Evolutionary conservation across 2,329 filamentous ascomycete genomes (phyloP), one percentile per base, ranked within the genome.

Genomic region (Dothiorella sarmentorum): DNA sequence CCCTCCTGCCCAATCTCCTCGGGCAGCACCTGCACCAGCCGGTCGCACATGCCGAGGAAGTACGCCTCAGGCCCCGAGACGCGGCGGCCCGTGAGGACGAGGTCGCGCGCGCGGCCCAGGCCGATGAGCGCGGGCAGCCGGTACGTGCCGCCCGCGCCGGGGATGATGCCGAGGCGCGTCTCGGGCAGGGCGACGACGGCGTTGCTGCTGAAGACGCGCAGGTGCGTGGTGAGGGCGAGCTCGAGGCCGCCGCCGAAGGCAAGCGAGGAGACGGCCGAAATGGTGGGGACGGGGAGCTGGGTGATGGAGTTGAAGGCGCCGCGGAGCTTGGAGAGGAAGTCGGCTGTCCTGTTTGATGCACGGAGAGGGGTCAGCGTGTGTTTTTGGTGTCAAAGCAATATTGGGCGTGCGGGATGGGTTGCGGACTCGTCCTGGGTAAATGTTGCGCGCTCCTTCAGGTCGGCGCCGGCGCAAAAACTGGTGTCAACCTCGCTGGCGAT

Each of bases 241-340:
- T 99, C 94, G 63, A 99, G 86, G 45, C 94, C 94, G 67, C 94
- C 94, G 63, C 94, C 94, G 27, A 97, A 87, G 5, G 94, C 94
- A 60, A 90, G 78, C 51, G 90, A 94, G 57, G 88, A 88, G 62
- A 99, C 85, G 59, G 91, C 91, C 3, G 89, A 87, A 70, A 99
- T 93, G 53, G 93, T 96, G 26, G 94, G 94, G 65, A 97, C 86
- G 13, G 88, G 89, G 40, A 99, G 86, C 61, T 79, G 73, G 26
- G 90, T 82, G 60, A 99, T 83, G 40, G 83, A 79, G 38, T 83
- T 78, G 69, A 99, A 86, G 49, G 93, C 95, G 52, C 75, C 75
- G 66, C 93, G 88, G 53, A 99, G 86, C 68, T 83, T 82, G 43
- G 80, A 69, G 31, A 99, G 85, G 79, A 99, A 99, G 24, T 84